Base-by-base conservation (phyloP, 768 basidiomycete species). In the Mycena rosella region DNA sequence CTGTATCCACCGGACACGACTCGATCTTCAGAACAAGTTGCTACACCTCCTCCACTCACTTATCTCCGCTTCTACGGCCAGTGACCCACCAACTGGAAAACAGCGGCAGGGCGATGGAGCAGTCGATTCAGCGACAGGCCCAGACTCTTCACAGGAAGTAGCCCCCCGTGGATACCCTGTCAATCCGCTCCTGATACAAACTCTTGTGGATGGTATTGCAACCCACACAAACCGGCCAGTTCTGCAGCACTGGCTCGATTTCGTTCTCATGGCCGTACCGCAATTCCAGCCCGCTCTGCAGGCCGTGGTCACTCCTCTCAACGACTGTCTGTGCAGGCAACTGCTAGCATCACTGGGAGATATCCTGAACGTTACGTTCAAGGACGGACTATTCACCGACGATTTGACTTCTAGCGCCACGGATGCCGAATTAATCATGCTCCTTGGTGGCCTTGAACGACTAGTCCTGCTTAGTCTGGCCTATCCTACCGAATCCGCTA, bases 181-280 rank as follows among this genome's bases (percentile, higher is more conserved):
- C 55, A 93, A 91, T 73, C 87, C 92, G 0, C 85, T 95, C 47
- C 79, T 98, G 29, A 85, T 92, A 0, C 93, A 92, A 71, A 90
- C 92, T 0, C 82, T 98, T 24, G 82, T 92, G 20, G 94, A 97
- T 74, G 97, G 94, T 3, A 88, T 99, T 52, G 82, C 90, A 14
- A 77, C 83, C 6, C 80, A 84, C 13, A 78, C 85, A 32, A 98
- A 97, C 78, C 88, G 91, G 30, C 86, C 95, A 1, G 86, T 97
- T 27, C 78, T 97, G 32, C 96, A 98, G 74, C 95, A 98, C 73
- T 99, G 97, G 97, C 84, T 99, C 29, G 97, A 99, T 76, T 99
- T 99, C 76, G 85, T 98, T 65, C 86, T 97, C 60, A 94, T 94
- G 90, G 94, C 95, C 1, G 81, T 96, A 20, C 91, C 95, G 5